Evolutionary conservation across 2,329 filamentous ascomycete species (phyloP), one percentile per base, ranked within the genome.

Genomic region (Diatrype stigma): DNA sequence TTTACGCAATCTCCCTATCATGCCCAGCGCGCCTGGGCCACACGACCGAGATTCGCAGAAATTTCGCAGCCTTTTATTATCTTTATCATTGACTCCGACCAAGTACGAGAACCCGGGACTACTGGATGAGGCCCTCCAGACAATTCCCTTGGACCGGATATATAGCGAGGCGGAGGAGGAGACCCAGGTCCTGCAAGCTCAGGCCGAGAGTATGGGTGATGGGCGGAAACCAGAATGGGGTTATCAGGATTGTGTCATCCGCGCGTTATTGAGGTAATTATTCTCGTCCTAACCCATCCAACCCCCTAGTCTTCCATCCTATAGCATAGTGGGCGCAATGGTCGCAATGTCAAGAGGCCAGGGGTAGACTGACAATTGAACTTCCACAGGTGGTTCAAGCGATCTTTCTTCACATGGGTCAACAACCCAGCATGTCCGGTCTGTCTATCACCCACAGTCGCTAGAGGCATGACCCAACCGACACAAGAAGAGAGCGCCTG

Each of bases 381-480:
- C n/a, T n/a, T n/a, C n/a, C n/a, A n/a, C n/a, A n/a, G n/a, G 88
- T 97, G 94, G 94, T 99, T 96, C 75, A 96, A 94, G 74, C 82
- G 87, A 57, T 87, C 88, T 7, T 97, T 97, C 74, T 97, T 97
- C 73, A 85, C 87, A 53, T 99, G 92, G 86, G 90, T 97, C 63
- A 96, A 96, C 74, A 96, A 96, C 70, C 94, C 94, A 1, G 80
- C 87, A 17, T 97, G 94, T 70, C 81, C 87, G 10, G 77, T 82
- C 50, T 97, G 94, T 70, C 76, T 86, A 59, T 89, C 87, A 46
- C 90, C 90, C 37, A 96, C 93, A 2, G 82, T 94, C 51, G 86
- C 85, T 10, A 82, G 87, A 63, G 93, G 91, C 60, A 87, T 90
- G 81, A 90, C 89, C 1, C 84, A 87, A 28, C 91, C 94, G 7